A percentile compares a stretch with the other conserved stretches of the same genome.
Conservation (phyloP, 2,329 filamentous ascomycete species). For the Ceratocystis huliohia region DNA sequence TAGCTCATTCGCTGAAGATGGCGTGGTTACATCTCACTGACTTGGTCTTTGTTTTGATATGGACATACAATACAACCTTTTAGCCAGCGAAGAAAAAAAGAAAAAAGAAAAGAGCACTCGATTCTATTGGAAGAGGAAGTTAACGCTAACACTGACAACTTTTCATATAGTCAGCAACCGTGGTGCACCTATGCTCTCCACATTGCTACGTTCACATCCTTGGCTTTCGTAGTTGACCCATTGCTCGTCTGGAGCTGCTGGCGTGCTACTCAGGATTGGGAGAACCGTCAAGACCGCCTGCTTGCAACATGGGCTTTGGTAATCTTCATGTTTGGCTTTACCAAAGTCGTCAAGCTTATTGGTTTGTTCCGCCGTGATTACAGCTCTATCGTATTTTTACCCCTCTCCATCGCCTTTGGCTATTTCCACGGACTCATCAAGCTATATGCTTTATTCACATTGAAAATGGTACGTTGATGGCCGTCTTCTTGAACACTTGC, state of each 20-base stretch:
- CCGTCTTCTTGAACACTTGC: background rate
- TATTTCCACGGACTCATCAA: constrained; percentile 92
- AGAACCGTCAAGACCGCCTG: constrained; percentile 36
- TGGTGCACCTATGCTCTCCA: constrained; percentile 93
- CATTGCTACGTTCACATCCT: constrained; percentile 80
- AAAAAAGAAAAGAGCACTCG: too few species aligned
- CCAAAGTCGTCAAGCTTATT: constrained; percentile 81
- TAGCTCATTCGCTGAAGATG: background rate
- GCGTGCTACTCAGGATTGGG: constrained; percentile 53
- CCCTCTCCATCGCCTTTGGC: constrained; percentile 78
- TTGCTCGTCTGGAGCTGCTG: constrained; percentile 57
- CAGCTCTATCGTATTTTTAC: constrained; percentile 64
- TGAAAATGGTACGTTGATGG: constrained; percentile 59
- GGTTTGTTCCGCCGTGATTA: constrained; percentile 79
- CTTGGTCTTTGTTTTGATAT: background rate
- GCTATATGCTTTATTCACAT: constrained; percentile 70
- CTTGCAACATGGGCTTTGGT: constrained; percentile 50
- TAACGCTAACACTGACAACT: background rate
- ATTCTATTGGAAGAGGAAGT: too few species aligned
- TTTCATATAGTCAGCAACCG: constrained; percentile 56
- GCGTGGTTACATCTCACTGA: background rate
- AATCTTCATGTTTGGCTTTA: constrained; percentile 65
- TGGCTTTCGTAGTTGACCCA: constrained; percentile 68
- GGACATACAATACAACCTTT: background rate
- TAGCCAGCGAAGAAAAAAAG: background rate